Evolutionary conservation across 495 filamentous ascomycete genomes (phyloP), one percentile per base, ranked within the genome.

Genomic region (Cudoniella acicularis): DNA sequence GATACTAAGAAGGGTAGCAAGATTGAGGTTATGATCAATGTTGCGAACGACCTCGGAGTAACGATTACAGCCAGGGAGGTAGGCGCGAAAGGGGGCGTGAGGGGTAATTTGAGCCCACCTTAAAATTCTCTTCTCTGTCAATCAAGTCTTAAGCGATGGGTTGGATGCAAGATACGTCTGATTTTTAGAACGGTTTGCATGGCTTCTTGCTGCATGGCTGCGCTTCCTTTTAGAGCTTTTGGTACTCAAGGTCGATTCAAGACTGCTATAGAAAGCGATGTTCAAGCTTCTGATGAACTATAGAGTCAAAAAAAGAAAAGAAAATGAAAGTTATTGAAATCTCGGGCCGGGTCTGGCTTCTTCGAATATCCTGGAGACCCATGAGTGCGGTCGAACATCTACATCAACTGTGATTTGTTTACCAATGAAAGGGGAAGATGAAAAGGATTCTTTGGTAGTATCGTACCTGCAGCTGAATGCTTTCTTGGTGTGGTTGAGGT

Each of bases 1-100:
- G 89, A 79, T 57, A 83, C 92, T 56, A 91, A 90, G 83, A 92
- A 92, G 78, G 89, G 89, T 40, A 80, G 82, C 62, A 96, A 94
- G 78, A 85, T 98, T 61, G 94, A 98, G 80, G 85, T 98, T 49
- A 93, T 88, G 69, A 80, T 98, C 59, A 92, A 91, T 65, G 88
- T 97, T 56, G 83, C 79, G 43, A 80, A 80, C 17, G 92, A 97
- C 71, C 73, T 96, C 49, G 77, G 77, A 56, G 79, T 96, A 59
- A 87, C 86, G 58, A 78, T 96, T 65, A 88, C 91, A 22, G 86
- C 86, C 57, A 81, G 92, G 58, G 91, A 96, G 70, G 86, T 96
- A 36, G 92, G 92, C 40, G 59, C 26, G 10, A 68, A 65, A 40
- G 63, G 63, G 27, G 66, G 66, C 48, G 66, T 68, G 1, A 57